Evolutionary conservation across 179 eudicot genomes (phyloP).

Genomic region (Amaranthus tricolor): DNA sequence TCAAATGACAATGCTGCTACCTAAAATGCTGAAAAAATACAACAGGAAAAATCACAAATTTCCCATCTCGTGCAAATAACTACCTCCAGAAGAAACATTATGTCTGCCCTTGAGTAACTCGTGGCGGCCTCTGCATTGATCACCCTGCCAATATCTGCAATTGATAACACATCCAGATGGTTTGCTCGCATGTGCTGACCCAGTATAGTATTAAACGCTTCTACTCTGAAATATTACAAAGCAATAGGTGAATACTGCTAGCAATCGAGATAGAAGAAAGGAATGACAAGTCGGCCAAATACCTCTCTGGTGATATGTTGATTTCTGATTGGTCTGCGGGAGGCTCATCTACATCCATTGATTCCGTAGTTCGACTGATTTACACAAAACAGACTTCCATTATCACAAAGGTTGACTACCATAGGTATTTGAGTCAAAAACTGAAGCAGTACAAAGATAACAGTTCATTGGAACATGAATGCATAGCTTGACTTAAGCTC

Average conservation of each 20-base stretch:
- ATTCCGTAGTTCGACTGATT: constrained; percentile 42
- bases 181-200: constrained; percentile 78
- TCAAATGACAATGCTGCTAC: constrained; percentile 4
- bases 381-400: constrained; percentile 7
- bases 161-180: constrained; percentile 71
- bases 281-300: neutral
- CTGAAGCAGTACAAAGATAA: neutral
- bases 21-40: neutral
- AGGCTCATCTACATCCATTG: constrained; percentile 89
- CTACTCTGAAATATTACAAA: constrained; percentile 46
- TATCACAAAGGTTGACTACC: neutral
- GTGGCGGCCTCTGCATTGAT: constrained; percentile 62
- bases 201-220: constrained; percentile 62
- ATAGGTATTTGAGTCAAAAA: neutral
- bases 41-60: neutral
- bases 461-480: neutral
- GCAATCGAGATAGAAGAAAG: neutral
- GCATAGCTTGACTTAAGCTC: neutral
- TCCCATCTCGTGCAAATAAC: constrained; percentile 16
- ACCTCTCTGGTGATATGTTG: constrained; percentile 64
- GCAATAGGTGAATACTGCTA: neutral
- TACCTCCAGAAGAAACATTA: constrained; percentile 71
- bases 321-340: constrained; percentile 44
- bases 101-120: constrained; percentile 59
- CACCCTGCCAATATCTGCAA: constrained; percentile 63